Conservation (phyloP, 2,329 filamentous ascomycete species). For the Mycocentrospora acerina region DNA sequence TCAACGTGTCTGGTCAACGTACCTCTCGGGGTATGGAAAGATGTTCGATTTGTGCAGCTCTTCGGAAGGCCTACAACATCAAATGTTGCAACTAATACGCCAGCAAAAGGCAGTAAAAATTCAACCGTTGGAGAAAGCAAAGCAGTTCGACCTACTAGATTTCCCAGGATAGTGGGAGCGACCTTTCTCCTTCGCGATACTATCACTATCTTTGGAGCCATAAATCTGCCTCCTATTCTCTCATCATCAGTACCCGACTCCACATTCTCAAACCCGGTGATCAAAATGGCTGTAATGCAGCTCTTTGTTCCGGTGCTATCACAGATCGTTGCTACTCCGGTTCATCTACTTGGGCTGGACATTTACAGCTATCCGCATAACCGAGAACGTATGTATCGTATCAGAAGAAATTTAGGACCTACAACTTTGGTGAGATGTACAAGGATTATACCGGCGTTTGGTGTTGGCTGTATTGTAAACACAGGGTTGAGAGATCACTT, state of each 20-base stretch:
- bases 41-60: slow-evolving; percentile 31
- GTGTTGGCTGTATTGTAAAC: slow-evolving; percentile 28
- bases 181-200: slow-evolving; percentile 33
- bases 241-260: slow-evolving; percentile 18
- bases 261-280: slow-evolving; percentile 14
- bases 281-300: slow-evolving; percentile 25
- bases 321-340: slow-evolving; percentile 28
- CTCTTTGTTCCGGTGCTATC: slow-evolving; percentile 31
- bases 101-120: neutral
- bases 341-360: slow-evolving; percentile 30
- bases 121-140: neutral
- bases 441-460: slow-evolving; percentile 33
- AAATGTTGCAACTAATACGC: slow-evolving; percentile 1
- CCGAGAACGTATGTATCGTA: slow-evolving; percentile 10
- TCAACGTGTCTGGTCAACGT: slow-evolving; percentile 31
- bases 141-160: slow-evolving; percentile 6
- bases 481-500: slow-evolving; percentile 23
- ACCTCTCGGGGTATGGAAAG: slow-evolving; percentile 30
- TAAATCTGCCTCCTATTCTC: slow-evolving; percentile 29
- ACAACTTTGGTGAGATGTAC: slow-evolving; percentile 29
- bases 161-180: slow-evolving; percentile 18
- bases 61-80: slow-evolving; percentile 15
- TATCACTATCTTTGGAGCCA: slow-evolving; percentile 33
- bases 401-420: slow-evolving; percentile 16
- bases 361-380: slow-evolving; percentile 20